These are phyloP conservation scores for Phascolomyces articulosus DNA, from an alignment of 371 early-diverging fungal species.

Conservation along the genomic window DNA sequence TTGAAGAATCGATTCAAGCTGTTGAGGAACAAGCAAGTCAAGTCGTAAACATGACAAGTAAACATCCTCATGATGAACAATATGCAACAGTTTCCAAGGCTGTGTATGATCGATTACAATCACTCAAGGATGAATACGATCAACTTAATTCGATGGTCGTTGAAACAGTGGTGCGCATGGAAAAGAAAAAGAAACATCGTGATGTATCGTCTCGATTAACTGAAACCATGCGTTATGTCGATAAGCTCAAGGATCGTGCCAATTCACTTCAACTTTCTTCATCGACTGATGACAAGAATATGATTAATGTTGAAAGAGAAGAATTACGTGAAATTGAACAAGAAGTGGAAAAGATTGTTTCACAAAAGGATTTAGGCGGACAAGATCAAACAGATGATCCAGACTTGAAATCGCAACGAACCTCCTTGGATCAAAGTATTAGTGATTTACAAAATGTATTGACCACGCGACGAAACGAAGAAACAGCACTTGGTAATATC, in stretches of 20 bases:
- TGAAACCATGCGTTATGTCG: slow-evolving; percentile 44
- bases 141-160: slow-evolving; percentile 16
- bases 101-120: slow-evolving; percentile 13
- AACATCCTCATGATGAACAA: background rate
- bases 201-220: slow-evolving; percentile 29
- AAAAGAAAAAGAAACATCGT: slow-evolving; percentile 19
- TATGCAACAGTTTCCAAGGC: slow-evolving; percentile 9
- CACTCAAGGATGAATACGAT: slow-evolving; percentile 24
- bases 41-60: background rate
- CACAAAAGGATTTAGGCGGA: slow-evolving; percentile 10
- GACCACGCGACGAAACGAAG: slow-evolving; percentile 29
- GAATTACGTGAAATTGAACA: slow-evolving; percentile 33
- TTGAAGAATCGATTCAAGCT: slow-evolving; percentile 3
- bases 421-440: slow-evolving; percentile 15
- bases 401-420: slow-evolving; percentile 21
- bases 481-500: slow-evolving; percentile 30
- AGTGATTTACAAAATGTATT: slow-evolving; percentile 26
- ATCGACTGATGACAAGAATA: slow-evolving; percentile 25
- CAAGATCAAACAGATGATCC: slow-evolving; percentile 21
- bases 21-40: background rate
- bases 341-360: slow-evolving; percentile 20
- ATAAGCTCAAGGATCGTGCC: slow-evolving; percentile 41
- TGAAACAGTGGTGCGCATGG: slow-evolving; percentile 14
- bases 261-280: slow-evolving; percentile 26
- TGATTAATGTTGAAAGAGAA: slow-evolving; percentile 26